Conservation (phyloP, 352 stramenopile species). For the Phytophthora podocarpi region DNA sequence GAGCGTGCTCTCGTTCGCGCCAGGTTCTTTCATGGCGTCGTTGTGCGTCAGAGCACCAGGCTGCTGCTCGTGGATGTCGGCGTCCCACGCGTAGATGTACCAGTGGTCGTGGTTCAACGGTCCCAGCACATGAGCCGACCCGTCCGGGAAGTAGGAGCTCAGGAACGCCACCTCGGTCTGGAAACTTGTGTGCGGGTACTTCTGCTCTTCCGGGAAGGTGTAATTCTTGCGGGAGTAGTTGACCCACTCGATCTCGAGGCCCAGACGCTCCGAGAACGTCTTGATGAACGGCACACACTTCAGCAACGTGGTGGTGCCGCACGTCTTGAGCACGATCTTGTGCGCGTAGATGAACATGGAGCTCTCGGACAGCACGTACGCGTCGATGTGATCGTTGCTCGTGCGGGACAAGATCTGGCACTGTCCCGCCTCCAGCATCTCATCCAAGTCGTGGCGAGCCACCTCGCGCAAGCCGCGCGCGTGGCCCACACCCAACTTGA, state of each 20-base stretch:
- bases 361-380: conserved; percentile 96
- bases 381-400: conserved; percentile 96
- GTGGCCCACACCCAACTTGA: conserved; percentile 74
- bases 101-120: conserved; percentile 98
- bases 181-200: conserved; percentile 97
- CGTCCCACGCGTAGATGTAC: conserved; percentile 98
- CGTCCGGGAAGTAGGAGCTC: conserved; percentile 87
- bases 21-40: conserved; percentile 18
- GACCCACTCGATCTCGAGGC: conserved; percentile 98
- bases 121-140: conserved; percentile 87
- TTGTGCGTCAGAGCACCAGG: conserved; percentile 16
- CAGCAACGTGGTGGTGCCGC: conserved; percentile 98
- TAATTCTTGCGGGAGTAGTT: conserved; percentile 99
- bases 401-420: conserved; percentile 97
- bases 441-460: conserved; percentile 87
- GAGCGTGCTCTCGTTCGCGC: conserved; percentile 69
- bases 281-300: conserved; percentile 90
- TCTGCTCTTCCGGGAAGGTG: conserved; percentile 97
- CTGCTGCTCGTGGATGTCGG: conserved; percentile 80
- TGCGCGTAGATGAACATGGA: conserved; percentile 99
- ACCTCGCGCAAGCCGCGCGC: conserved; percentile 92
- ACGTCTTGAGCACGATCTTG: conserved; percentile 99
- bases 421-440: conserved; percentile 94
- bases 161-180: conserved; percentile 97
- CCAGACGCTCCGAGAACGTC: conserved; percentile 82